Evolutionary conservation across 169 alveolate genomes (phyloP), one percentile per base, ranked within the genome.

Genomic region (Plasmodium sp.): DNA sequence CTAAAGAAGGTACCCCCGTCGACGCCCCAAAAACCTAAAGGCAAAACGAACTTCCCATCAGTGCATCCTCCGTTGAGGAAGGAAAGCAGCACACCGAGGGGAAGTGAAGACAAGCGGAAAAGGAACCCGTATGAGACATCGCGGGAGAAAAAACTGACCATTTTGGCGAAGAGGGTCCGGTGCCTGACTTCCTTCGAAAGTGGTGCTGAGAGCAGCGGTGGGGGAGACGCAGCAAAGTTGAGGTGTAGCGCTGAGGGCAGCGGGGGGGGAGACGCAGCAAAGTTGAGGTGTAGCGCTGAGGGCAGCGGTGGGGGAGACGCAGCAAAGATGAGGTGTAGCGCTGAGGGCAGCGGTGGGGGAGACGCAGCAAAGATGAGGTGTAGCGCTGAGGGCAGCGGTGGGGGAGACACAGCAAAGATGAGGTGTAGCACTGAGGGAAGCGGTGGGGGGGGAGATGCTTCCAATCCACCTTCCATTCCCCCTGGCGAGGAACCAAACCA

Each of bases 61-160:
- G 14, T 22, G 10, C 36, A 4, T 84, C 31, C 33, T 9, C 5
- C 27, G 22, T 4, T n/a, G 31, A 14, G 14, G 5, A 84, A 71
- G 73, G 92, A 84, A 41, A 84, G 72, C 27, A 56, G 31, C 34
- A 67, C 34, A 12, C 14, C n/a, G 39, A 43, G 16, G 36, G 33
- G 31, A 27, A 77, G 62, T 27, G 85, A 86, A 10, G 71, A 75
- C 41, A 72, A 84, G 48, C 75, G 81, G 34, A 88, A 88, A 80
- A 88, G 74, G 56, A 88, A 88, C 83, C 88, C 90, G 6, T 88
- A 58, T 80, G 94, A 88, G 34, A 67, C 62, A 43, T 88, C 91
- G 2, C 48, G 31, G n/a, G 91, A 88, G 36, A 88, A 22, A 14
- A 88, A 88, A 80, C 5, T 88, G 74, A 27, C 71, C n/a, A 62